Percentiles rank a stretch among this genome's conserved stretches.
Conservation (phyloP, 257 asterid genomes). For the Solanum piurae region DNA sequence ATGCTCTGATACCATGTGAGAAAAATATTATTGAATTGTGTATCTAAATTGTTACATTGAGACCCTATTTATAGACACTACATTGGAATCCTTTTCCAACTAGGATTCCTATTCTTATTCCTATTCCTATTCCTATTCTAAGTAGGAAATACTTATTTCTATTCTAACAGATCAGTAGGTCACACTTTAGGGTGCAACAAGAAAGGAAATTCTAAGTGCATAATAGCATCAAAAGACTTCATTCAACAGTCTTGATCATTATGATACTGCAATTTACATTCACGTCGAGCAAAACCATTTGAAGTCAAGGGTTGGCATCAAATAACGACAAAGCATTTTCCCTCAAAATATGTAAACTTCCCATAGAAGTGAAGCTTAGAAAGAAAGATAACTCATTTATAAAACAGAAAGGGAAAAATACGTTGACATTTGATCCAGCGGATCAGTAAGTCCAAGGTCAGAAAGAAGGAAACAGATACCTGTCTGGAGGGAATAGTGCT, state of each 20-base stretch:
- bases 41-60: too few relatives aligned
- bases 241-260: not conserved
- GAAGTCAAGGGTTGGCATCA: not conserved
- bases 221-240: not conserved
- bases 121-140: too few relatives aligned
- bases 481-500: constrained; percentile 76
- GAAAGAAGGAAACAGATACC: constrained; percentile 34
- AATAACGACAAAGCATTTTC: not conserved
- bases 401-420: not conserved
- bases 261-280: not conserved
- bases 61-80: too few relatives aligned
- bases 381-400: not conserved
- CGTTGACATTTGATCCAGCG: not conserved
- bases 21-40: too few relatives aligned
- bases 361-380: not conserved
- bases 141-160: too few relatives aligned
- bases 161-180: not conserved
- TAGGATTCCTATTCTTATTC: too few relatives aligned
- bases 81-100: too few relatives aligned
- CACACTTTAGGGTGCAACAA: not conserved
- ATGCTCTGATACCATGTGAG: too few relatives aligned
- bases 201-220: not conserved
- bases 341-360: not conserved
- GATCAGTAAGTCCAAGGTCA: not conserved
- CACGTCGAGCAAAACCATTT: not conserved